Conservation (phyloP, 2,329 filamentous ascomycete genomes). For the Sordariomycetes sp. region DNA sequence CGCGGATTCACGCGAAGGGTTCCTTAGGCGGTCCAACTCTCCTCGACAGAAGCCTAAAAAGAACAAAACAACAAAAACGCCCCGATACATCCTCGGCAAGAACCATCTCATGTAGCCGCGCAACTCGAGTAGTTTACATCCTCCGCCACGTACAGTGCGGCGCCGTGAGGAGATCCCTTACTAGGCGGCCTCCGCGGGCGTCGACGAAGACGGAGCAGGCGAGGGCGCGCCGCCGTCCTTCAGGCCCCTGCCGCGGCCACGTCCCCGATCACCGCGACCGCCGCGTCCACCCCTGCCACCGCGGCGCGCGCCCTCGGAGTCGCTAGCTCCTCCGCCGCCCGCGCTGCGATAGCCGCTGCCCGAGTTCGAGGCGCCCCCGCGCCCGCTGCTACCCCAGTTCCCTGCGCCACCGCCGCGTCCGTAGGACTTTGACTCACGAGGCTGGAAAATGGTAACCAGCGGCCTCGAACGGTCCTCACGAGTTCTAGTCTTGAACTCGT, state of each 20-base stretch:
- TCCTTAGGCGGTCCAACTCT: too few relatives aligned
- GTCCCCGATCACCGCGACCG: conserved; percentile 39
- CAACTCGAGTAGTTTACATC: background rate
- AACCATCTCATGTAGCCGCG: background rate
- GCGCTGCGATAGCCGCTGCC: conserved; percentile 77
- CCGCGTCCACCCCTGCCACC: conserved; percentile 48
- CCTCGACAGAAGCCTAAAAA: background rate
- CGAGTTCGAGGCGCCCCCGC: conserved; percentile 44
- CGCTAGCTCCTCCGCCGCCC: conserved; percentile 55
- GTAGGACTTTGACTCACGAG: conserved; percentile 47
- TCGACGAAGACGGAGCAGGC: conserved; percentile 39
- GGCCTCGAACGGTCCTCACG: conserved; percentile 68
- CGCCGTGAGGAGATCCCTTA: background rate
- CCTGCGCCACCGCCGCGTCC: conserved; percentile 50
- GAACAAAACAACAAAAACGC: background rate
- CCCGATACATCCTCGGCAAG: background rate
- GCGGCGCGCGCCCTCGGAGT: conserved; percentile 47
- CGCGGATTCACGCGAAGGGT: background rate
- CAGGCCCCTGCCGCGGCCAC: conserved; percentile 43
- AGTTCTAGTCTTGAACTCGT: conserved; percentile 64
- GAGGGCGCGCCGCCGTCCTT: conserved; percentile 50
- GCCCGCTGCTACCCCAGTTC: conserved; percentile 55
- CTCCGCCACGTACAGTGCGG: background rate
- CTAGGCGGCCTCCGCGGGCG: conserved; percentile 29
- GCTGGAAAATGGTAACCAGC: conserved; percentile 73